phyloP scores from a whole-genome alignment of 108 stramenopile genomes.

The Nannochloropsis granulata region DNA sequence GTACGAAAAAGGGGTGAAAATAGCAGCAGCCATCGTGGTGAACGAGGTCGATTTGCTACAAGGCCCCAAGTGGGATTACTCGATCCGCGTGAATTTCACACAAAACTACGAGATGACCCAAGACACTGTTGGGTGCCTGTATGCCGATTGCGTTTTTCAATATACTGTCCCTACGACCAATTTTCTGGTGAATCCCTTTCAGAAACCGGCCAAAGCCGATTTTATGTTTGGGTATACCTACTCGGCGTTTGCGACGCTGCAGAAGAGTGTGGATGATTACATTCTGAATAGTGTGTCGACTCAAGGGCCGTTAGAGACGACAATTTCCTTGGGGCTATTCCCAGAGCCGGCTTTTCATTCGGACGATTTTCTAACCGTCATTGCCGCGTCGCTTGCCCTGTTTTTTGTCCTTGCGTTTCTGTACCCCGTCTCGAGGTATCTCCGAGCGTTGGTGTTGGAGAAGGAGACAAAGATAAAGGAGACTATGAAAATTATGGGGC shows the following conservation, averaged over 20 bases:
- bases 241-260: conserved; percentile 33
- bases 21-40: conserved; percentile 33
- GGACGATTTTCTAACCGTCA: conserved; percentile 36
- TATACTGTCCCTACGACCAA: not conserved
- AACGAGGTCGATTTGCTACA: conserved; percentile 10
- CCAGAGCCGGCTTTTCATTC: conserved; percentile 30
- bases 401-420: conserved; percentile 48
- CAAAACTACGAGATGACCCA: not conserved
- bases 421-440: conserved; percentile 41
- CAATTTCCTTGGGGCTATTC: conserved; percentile 29
- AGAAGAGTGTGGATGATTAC: conserved; percentile 26
- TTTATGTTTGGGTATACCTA: conserved; percentile 35
- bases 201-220: conserved; percentile 8
- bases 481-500: conserved; percentile 42
- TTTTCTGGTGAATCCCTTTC: not conserved
- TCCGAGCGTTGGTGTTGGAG: conserved; percentile 33
- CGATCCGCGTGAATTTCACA: conserved; percentile 37
- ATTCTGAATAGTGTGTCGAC: conserved; percentile 14
- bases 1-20: conserved; percentile 19
- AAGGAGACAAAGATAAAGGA: conserved; percentile 37
- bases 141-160: conserved; percentile 7
- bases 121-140: not conserved
- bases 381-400: conserved; percentile 34
- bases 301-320: not conserved
- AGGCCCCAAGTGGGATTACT: conserved; percentile 26